A percentile compares a stretch with the other conserved stretches of the same genome.
Conservation (phyloP, 441 rosid genomes). For the Pelargonium australe region DNA sequence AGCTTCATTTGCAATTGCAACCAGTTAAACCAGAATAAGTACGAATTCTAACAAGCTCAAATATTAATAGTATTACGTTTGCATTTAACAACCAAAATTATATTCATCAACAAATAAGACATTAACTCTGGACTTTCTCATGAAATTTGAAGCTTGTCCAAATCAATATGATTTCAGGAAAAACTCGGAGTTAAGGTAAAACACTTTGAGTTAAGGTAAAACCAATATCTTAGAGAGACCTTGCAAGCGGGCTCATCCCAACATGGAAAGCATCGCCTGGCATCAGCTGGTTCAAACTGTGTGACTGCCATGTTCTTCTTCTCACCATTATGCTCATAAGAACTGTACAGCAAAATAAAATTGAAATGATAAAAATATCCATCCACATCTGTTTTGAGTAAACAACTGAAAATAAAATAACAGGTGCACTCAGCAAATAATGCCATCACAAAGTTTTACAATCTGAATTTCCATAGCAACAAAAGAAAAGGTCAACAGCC, state of each 20-base stretch:
- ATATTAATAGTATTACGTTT: not conserved
- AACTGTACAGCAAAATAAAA: slow-evolving; percentile 33
- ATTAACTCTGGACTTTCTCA: not conserved
- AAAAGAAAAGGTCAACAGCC: not conserved
- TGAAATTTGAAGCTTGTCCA: not conserved
- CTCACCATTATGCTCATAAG: slow-evolving; percentile 69
- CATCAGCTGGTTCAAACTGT: slow-evolving; percentile 95
- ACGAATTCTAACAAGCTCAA: not conserved
- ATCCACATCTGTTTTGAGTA: not conserved
- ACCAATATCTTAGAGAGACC: slow-evolving; percentile 30
- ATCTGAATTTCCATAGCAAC: not conserved
- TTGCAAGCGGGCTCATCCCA: slow-evolving; percentile 99
- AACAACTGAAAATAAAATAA: not conserved
- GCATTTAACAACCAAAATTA: not conserved
- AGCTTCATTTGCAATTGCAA: not conserved
- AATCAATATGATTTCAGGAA: not conserved
- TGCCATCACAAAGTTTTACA: not conserved
- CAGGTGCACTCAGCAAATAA: not conserved
- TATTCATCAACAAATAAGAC: not conserved
- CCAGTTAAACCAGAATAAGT: not conserved
- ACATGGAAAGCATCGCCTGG: slow-evolving; percentile 91
- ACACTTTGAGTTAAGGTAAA: too few species aligned
- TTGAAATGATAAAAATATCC: not conserved
- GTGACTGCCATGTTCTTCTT: slow-evolving; percentile 97
- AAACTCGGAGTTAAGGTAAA: not conserved